Evolutionary conservation across 2,329 filamentous ascomycete genomes (phyloP).

Genomic region (Colletotrichum plurivorum): DNA sequence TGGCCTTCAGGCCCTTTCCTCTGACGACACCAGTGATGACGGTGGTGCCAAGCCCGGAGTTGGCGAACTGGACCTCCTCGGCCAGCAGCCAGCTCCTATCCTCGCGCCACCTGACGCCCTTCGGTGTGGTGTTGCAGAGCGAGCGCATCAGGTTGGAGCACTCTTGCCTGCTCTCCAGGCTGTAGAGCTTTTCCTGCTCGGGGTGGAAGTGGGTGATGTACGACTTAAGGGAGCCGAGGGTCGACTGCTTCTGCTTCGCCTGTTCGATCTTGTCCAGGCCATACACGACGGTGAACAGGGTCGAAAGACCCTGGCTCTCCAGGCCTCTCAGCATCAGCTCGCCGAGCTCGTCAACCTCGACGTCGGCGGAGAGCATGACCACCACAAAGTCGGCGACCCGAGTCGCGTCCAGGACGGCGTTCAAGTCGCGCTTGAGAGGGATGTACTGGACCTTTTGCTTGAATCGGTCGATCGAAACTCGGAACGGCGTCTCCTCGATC

Average conservation of each 20-base stretch:
- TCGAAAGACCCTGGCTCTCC: conserved; percentile 95
- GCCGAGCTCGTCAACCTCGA: conserved; percentile 87
- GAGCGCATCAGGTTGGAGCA: conserved; percentile 92
- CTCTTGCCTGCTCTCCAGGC: conserved; percentile 89
- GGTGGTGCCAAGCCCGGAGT: conserved; percentile 72
- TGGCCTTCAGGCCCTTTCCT: conserved; percentile 88
- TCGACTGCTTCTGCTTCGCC: conserved; percentile 81
- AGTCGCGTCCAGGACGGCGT: conserved; percentile 86
- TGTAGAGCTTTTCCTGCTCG: conserved; percentile 90
- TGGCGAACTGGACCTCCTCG: conserved; percentile 83
- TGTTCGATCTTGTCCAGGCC: conserved; percentile 84
- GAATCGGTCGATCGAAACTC: conserved; percentile 87
- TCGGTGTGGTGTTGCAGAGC: conserved; percentile 91
- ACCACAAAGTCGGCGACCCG: conserved; percentile 92
- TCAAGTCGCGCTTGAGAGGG: conserved; percentile 79
- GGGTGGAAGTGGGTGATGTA: conserved; percentile 97
- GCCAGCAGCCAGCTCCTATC: conserved; percentile 96
- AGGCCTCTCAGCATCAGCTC: conserved; percentile 89
- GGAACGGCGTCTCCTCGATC: conserved; percentile 70
- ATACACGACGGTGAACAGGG: conserved; percentile 88
- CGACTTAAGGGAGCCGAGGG: conserved; percentile 87
- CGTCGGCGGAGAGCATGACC: conserved; percentile 84
- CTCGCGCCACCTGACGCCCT: conserved; percentile 95
- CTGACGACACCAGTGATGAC: conserved; percentile 88
- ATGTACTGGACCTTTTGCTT: conserved; percentile 95